Base-by-base conservation (phyloP, 176 grass and related monocot genomes). In the Panicum miliaceum region DNA sequence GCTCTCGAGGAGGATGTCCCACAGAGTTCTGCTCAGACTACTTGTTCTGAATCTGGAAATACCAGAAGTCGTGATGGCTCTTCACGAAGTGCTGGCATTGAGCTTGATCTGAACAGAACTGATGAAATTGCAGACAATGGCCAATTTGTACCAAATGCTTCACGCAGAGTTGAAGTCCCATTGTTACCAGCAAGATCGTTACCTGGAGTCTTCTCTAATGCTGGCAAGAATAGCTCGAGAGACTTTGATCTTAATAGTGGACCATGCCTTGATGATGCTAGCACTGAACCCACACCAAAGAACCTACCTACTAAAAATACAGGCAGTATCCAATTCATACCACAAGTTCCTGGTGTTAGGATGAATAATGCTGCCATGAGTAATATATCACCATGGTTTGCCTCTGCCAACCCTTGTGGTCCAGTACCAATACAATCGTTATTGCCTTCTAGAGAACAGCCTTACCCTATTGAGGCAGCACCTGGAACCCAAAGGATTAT, bases 211-310 rank as follows among this genome's bases (percentile, higher is more conserved):
- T 86, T 94, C 47, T 82, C 89, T 63, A 89, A 60, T 80, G 37
- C 77, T 71, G 86, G 77, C 66, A 62, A 23, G 50, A 86, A 92
- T 63, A 58, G 82, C 59, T 93, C 67, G 2, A 90, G 85, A 64
- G 85, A 88, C 73, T 93, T 94, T 23, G 90, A 94, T 94, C 79
- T 94, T 27, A 94, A 94, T 78, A 90, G 90, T 86, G 93, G 93
- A 43, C 93, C 93, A 20, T 52, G 64, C 64, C 79, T 90, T 54
- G 87, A 94, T 70, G 93, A 94, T 84, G 64, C 78, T 80, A 41
- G 81, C 61, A 66, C 58, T 13, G 93, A 92, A 81, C 76, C 85
- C 86, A 41, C 86, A 69, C 82, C 86, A 62, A 90, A 76, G 74
- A 91, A 36, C 47, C 70, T 88, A 81, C 58, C 77, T 77, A 34